Evolutionary conservation across 2,329 filamentous ascomycete species (phyloP), one percentile per base, ranked within the genome.

Genomic region (Beauveria australis): DNA sequence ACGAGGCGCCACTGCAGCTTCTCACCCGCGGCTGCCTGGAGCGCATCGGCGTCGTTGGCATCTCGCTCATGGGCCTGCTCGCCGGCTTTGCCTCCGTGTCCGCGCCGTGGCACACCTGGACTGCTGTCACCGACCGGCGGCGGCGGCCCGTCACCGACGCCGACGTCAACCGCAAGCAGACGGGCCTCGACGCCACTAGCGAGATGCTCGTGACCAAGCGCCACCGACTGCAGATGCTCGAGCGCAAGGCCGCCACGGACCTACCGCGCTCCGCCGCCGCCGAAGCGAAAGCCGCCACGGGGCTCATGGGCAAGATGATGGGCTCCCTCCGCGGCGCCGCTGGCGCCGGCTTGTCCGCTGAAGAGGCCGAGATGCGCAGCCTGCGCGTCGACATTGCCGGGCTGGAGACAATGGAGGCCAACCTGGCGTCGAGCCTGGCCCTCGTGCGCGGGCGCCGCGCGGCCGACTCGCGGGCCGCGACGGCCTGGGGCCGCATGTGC

Each of bases 1-100:
- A 64, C n/a, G 68, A 68, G 59, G 70, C 66, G 22, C 67, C 75
- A 16, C 70, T 76, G 47, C 72, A 73, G 57, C 68, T 66, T 7
- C 67, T 84, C 53, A 78, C 78, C 18, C 74, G 80, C 48, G 84
- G 80, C 9, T 87, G 83, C 64, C 74, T 88, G 41, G 84, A 87
- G 70, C 75, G 91, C 49, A 86, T 96, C 28, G 91, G 91, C 14
- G 87, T 96, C 46, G 91, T 95, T 64, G 91, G 91, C 3, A 91
- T 94, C 60, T 87, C 88, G 53, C 75, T 94, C 58, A 95, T 96
- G 90, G 91, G 91, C 18, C 81, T 92, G 16, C 78, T 96, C n/a
- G 91, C 91, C 7, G 91, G 91, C 0, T 96, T 95, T 68, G 91
- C 91, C 6, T 90, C 90, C n/a, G 89, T 95, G 40, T 92, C 89